phyloP scores from a whole-genome alignment of 805 yeast genomes.

The Candida gorgasii region DNA sequence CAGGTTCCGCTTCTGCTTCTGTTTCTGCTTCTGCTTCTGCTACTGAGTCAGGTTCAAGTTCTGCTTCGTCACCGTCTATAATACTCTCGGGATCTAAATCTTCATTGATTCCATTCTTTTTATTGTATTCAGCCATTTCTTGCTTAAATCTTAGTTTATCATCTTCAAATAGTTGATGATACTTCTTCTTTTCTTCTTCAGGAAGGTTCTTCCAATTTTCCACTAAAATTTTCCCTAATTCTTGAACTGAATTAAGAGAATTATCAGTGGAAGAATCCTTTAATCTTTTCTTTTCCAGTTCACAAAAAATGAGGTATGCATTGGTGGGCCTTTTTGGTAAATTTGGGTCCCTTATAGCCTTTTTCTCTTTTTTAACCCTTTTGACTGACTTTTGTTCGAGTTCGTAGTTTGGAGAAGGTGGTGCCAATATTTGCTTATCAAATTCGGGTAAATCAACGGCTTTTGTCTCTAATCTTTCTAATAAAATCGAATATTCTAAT shows the following conservation, averaged over 20 bases:
- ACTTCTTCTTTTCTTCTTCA: slow-evolving; percentile 71
- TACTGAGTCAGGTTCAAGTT: slow-evolving; percentile 9
- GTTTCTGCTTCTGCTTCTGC: slow-evolving; percentile 10
- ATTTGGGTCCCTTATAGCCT: slow-evolving; percentile 66
- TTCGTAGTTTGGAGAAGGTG: slow-evolving; percentile 35
- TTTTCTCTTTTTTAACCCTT: slow-evolving; percentile 13
- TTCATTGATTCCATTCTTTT: slow-evolving; percentile 17
- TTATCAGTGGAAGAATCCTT: slow-evolving; percentile 52
- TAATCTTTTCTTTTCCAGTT: slow-evolving; percentile 74
- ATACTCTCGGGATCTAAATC: slow-evolving; percentile 13
- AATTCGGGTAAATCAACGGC: slow-evolving; percentile 33
- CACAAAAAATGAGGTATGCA: slow-evolving; percentile 87
- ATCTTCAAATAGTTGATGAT: slow-evolving; percentile 70
- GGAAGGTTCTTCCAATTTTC: slow-evolving; percentile 82
- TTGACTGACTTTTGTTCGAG: slow-evolving; percentile 27
- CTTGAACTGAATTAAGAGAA: slow-evolving; percentile 35
- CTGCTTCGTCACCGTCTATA: slow-evolving; percentile 10
- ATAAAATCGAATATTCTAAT: slow-evolving; percentile 75
- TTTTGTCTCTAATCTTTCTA: slow-evolving; percentile 75
- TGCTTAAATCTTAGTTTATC: slow-evolving; percentile 73
- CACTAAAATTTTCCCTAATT: slow-evolving; percentile 74
- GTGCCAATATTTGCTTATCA: slow-evolving; percentile 39
- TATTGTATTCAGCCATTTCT: slow-evolving; percentile 63
- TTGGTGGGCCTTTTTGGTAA: slow-evolving; percentile 89
- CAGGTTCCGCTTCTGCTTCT: slow-evolving; percentile 12